Base-by-base conservation (phyloP, 768 basidiomycete species). In the Trametes villosa region DNA sequence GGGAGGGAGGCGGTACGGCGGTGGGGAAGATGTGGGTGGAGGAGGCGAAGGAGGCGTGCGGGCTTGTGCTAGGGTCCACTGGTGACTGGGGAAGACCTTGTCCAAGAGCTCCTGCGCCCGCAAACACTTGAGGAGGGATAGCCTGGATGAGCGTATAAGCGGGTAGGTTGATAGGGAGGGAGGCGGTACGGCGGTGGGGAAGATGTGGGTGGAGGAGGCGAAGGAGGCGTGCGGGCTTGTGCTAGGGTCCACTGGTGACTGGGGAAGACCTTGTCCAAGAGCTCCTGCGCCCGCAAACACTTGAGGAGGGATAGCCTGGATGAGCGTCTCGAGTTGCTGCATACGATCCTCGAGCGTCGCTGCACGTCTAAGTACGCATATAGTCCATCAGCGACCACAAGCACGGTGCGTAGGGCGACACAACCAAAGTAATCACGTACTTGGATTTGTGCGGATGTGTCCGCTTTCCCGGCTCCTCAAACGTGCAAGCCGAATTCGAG, bases 371-470 rank as follows among this genome's bases (percentile, higher is more conserved):
- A n/a, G 64, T 1, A 22, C 12, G 34, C 13, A 18, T n/a, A 22
- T 34, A 20, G 44, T 13, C 44, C 9, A 6, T 11, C 31, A 49
- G 40, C n/a, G 17, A 42, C 34, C 27, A 51, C 15, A 33, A 3
- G 12, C 36, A 24, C 49, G 30, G 9, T 17, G 54, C 26, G n/a
- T 4, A 53, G 22, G 24, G 38, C 9, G 12, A 31, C 22, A 17
- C 9, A 5, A 60, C 44, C 41, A 20, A 49, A 31, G 51, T 34
- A 46, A 30, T 20, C 40, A 77, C 89, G 65, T 69, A 91, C 73
- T 92, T 94, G 67, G 92, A 93, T 76, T 92, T 94, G 75, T 93
- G 91, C 34, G 91, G 89, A 69, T 92, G 90, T 1, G 87, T 88
- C 58, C 91, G 79, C 77, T 94, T 94, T 3, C 91, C 90, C 3